Conservation (phyloP, 176 grass and related monocot genomes). For the Triticum aestivum region IWGSC_CS_RefSeq_v2.1 NC_057812.1:181588174-181588673, state of each 20-base stretch:
- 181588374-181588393: not conserved
- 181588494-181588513: not conserved
- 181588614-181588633: not conserved
- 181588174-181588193: not conserved
- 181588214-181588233: not conserved
- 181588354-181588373: too few species aligned
- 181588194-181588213: not conserved
- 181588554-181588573: not conserved
- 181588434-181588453: not conserved
- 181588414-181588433: conserved; percentile 1
- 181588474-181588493: not conserved
- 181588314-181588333: not conserved
- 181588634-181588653: not conserved
- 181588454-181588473: not conserved
- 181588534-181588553: not conserved
- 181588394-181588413: not conserved
- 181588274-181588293: not conserved
- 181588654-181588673: not conserved
- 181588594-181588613: not conserved
- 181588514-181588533: not conserved
- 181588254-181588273: not conserved
- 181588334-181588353: not conserved
- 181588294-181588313: not conserved
- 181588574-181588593: not conserved
- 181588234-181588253: not conserved